Base-by-base conservation (phyloP, 148 eudicot species). In the Rheum nobile region DNA sequence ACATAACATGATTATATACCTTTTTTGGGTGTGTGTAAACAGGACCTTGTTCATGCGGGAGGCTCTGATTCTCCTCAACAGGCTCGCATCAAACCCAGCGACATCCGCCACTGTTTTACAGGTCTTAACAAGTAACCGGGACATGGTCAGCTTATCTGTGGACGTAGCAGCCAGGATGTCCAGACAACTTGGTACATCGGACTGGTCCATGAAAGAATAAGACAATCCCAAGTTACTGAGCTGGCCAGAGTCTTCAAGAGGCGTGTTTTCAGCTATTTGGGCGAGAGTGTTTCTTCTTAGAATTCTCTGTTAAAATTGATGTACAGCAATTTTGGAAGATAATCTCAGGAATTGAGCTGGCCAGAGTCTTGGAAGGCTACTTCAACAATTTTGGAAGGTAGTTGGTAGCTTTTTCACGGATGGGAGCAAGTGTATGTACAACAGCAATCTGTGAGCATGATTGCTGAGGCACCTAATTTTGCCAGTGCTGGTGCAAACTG, bases 31-130 rank as follows among this genome's bases (percentile, higher is more conserved):
- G 10, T 46, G 59, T 22, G 59, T 52, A 72, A 84, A 85, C 91
- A 94, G 98, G 83, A 82, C 89, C 71, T 87, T 94, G 89, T 88
- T 94, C 34, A 77, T 91, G 38, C 86, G 93, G 13, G 97, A 94
- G 80, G 87, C 90, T n/a, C 83, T 94, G 59, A 91, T 86, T 75
- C 78, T 94, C 72, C 82, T 94, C 72, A 94, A 94, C 77, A 87
- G 97, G 80, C 86, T 91, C 7, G 93, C 84, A 7, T 88, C 97
- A 32, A 89, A 86, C 84, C 89, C 93, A 19, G 79, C 82, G 54
- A 88, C 80, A 77, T 88, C 96, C 0, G n/a, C 76, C 59, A 75
- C 82, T 1, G 90, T 88, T 41, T 77, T 90, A 78, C 83, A 83
- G 77, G 83, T 83, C 35, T 74, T 91, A 82, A 90, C 90, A 44